Base-by-base conservation (phyloP, 805 yeast genomes). In the Ogataea polymorpha region DNA sequence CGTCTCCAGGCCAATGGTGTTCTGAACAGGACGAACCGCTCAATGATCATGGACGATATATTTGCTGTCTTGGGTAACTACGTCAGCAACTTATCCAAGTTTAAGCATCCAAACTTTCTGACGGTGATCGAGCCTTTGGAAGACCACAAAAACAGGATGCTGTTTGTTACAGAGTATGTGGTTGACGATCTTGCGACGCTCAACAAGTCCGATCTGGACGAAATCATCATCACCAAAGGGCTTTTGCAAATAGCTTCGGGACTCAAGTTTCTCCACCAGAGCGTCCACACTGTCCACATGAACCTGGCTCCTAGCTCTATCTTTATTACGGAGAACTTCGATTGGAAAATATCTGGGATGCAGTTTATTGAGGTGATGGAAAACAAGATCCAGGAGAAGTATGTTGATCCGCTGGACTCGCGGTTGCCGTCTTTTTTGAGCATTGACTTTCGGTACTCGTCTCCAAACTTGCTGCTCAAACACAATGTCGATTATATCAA, bases 331-430 rank as follows among this genome's bases (percentile, higher is more conserved):
- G 83, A 79, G 28, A 84, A 80, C 50, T 90, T 95, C 4, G 98
- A 93, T 63, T 93, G 99, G 98, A 93, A 91, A 60, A 59, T 93
- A 2, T 75, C 85, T 6, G 97, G 97, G 0, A 72, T 93, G 48
- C 75, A 66, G 55, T 74, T 66, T 59, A 75, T 68, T 55, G 86
- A 68, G 50, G 61, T 32, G 12, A 47, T 72, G 30, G 62, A 71
- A 5, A 66, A 71, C 3, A 67, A 62, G 29, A 54, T 77, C 10
- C 72, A 71, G 4, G 87, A 80, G 41, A 85, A 71, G 57, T 80
- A 72, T 49, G 66, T 86, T 32, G 86, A 86, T 54, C 84, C 82
- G 35, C 73, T 77, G 46, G 89, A 88, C 50, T 81, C 89, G 5
- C 67, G 93, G 35, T 72, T 87, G 38, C 96, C 97, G 2, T 45